Evolutionary conservation across 257 asterid species (phyloP).

Genomic region (Ocimum tenuiflorum): DNA sequence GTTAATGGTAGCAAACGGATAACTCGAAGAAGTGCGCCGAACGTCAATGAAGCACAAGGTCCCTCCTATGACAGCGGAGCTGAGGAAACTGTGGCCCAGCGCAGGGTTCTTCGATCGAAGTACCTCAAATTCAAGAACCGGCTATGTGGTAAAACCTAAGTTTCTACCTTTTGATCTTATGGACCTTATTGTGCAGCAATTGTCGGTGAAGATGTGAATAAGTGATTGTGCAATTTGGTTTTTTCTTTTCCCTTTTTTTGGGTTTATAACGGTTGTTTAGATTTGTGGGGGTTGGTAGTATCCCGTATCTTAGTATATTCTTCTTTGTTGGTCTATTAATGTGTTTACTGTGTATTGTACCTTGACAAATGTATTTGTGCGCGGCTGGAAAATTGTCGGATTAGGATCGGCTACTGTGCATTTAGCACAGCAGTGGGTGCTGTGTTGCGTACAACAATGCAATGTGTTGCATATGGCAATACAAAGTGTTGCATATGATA

Average conservation of each 20-base stretch:
- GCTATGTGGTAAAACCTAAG: constrained; percentile 29
- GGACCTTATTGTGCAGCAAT: neutral
- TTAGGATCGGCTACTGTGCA: no score
- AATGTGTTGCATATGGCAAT: no score
- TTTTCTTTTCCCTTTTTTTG: neutral
- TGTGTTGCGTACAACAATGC: no score
- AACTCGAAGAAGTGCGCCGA: constrained; percentile 27
- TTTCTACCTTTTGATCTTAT: neutral
- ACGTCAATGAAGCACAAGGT: constrained; percentile 16
- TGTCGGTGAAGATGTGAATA: neutral
- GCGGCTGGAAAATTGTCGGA: no score
- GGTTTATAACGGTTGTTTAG: neutral
- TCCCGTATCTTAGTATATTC: neutral
- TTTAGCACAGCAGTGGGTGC: no score
- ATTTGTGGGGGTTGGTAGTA: neutral
- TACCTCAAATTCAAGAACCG: constrained; percentile 39
- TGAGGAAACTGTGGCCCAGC: constrained; percentile 22
- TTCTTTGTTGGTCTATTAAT: neutral
- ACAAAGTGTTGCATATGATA: no score
- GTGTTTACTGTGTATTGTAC: no score
- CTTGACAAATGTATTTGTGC: neutral
- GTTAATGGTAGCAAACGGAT: constrained; percentile 14
- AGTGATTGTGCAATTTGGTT: neutral
- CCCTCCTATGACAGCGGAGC: constrained; percentile 2
- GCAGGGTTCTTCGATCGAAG: constrained; percentile 44